Evolutionary conservation across 108 stramenopile species (phyloP).

Genomic region (Conticribra weissflogii): DNA sequence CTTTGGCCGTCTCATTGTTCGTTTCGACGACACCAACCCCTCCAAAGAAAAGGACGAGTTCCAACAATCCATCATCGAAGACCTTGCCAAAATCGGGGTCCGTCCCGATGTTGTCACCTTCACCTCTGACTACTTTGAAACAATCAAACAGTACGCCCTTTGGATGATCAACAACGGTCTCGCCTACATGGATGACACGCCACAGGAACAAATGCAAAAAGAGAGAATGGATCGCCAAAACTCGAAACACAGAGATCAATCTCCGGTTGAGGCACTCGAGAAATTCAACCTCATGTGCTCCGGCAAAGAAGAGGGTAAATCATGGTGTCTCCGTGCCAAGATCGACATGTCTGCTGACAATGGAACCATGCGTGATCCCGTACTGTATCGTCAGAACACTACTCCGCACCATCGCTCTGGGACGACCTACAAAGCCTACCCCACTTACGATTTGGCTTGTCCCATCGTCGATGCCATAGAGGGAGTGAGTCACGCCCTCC

Average conservation of each 20-base stretch:
- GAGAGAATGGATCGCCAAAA: slow-evolving; percentile 81
- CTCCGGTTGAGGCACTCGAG: slow-evolving; percentile 75
- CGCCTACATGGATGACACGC: slow-evolving; percentile 99
- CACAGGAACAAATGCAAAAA: slow-evolving; percentile 92
- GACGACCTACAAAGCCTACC: slow-evolving; percentile 97
- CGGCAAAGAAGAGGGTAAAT: slow-evolving; percentile 76
- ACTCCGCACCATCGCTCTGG: slow-evolving; percentile 97
- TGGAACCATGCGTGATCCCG: slow-evolving; percentile 98
- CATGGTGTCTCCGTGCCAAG: slow-evolving; percentile 98
- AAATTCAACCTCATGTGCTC: slow-evolving; percentile 89
- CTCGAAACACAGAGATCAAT: slow-evolving; percentile 83
- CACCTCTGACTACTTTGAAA: slow-evolving; percentile 94
- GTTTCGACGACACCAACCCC: slow-evolving; percentile 99
- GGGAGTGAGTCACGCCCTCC: slow-evolving; percentile 98
- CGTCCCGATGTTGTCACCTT: slow-evolving; percentile 90
- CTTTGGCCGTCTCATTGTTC: slow-evolving; percentile 88
- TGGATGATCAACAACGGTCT: slow-evolving; percentile 89
- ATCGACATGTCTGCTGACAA: slow-evolving; percentile 95
- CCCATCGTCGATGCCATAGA: slow-evolving; percentile 99
- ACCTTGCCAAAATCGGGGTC: slow-evolving; percentile 82
- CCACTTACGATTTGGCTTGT: slow-evolving; percentile 99
- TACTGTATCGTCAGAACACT: slow-evolving; percentile 93
- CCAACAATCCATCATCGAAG: slow-evolving; percentile 88
- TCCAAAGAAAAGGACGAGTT: slow-evolving; percentile 99
- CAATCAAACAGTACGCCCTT: slow-evolving; percentile 85